Evolutionary conservation across 1,284 basidiomycete species (phyloP).

Genomic region (Ganoderma sinense): DNA sequence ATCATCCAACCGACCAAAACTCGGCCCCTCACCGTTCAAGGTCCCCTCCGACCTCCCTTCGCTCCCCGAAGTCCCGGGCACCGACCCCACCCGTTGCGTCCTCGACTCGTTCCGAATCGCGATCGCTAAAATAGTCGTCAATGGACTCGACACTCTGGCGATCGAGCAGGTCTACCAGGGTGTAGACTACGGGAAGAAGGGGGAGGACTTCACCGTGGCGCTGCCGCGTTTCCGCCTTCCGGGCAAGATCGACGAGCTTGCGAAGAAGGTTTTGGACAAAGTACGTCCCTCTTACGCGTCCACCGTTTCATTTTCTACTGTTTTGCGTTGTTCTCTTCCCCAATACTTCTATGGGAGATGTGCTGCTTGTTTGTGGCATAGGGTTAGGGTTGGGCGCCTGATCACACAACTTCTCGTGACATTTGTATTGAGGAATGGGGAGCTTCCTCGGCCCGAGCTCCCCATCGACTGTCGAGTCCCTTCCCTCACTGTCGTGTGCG

Average conservation of each 20-base stretch:
- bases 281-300: slow-evolving; percentile 48
- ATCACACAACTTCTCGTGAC: too few relatives aligned
- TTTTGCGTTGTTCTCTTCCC: neutral
- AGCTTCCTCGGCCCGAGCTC: too few relatives aligned
- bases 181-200: slow-evolving; percentile 92
- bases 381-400: slow-evolving; percentile 23
- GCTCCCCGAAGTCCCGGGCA: slow-evolving; percentile 66
- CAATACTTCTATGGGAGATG: neutral
- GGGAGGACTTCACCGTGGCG: slow-evolving; percentile 92
- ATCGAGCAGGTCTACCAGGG: slow-evolving; percentile 83
- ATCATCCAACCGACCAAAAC: slow-evolving; percentile 26
- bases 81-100: slow-evolving; percentile 75
- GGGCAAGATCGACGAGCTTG: slow-evolving; percentile 85
- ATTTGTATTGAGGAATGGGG: too few relatives aligned
- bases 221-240: slow-evolving; percentile 90
- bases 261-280: slow-evolving; percentile 75
- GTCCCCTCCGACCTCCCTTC: slow-evolving; percentile 36
- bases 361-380: neutral
- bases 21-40: slow-evolving; percentile 30
- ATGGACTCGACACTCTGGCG: slow-evolving; percentile 72
- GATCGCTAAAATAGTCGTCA: slow-evolving; percentile 81
- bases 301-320: neutral
- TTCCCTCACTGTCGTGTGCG: too few relatives aligned
- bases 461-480: neutral
- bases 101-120: slow-evolving; percentile 89